phyloP scores from a whole-genome alignment of 164 flowering plant species.

The Houttuynia cordata region DNA sequence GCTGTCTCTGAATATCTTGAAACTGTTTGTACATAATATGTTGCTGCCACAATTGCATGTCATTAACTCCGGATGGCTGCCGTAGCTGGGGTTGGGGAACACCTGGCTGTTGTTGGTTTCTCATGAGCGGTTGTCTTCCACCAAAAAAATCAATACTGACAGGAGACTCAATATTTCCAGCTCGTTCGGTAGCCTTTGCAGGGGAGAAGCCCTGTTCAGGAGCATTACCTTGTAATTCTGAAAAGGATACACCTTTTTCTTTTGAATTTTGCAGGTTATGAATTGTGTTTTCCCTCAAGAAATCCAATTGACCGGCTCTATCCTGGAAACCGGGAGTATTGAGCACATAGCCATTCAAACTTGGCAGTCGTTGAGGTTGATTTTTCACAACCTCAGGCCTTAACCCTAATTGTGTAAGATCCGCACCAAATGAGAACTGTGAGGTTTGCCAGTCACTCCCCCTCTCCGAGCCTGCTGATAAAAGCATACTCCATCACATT shows the following conservation, averaged over 20 bases:
- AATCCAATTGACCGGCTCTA: conserved; percentile 30
- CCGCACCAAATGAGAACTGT: conserved; percentile 20
- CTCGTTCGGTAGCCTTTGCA: conserved; percentile 8
- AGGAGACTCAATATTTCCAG: conserved; percentile 20
- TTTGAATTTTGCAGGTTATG: conserved; percentile 25
- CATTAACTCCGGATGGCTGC: conserved; percentile 39
- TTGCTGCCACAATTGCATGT: conserved; percentile 49
- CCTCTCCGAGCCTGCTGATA: conserved; percentile 27
- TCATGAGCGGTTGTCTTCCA: conserved; percentile 18
- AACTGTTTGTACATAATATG: conserved; percentile 52
- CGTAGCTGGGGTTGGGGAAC: conserved; percentile 28
- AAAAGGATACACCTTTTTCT: conserved; percentile 24
- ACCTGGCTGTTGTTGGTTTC: conserved; percentile 26
- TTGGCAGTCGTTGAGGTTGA: conserved; percentile 23
- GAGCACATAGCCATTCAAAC: conserved; percentile 34
- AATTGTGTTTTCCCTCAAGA: conserved; percentile 28
- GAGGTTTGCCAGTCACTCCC: conserved; percentile 24
- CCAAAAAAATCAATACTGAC: conserved; percentile 22
- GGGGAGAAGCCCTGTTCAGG: conserved; percentile 3
- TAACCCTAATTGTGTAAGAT: conserved; percentile 20
- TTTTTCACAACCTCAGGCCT: conserved; percentile 26
- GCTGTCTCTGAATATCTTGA: conserved; percentile 61
- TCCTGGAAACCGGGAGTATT: conserved; percentile 26
- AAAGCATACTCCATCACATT: no score
- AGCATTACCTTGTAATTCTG: conserved; percentile 32